Conservation (phyloP, 805 yeast species). For the Ogataea henricii region DNA sequence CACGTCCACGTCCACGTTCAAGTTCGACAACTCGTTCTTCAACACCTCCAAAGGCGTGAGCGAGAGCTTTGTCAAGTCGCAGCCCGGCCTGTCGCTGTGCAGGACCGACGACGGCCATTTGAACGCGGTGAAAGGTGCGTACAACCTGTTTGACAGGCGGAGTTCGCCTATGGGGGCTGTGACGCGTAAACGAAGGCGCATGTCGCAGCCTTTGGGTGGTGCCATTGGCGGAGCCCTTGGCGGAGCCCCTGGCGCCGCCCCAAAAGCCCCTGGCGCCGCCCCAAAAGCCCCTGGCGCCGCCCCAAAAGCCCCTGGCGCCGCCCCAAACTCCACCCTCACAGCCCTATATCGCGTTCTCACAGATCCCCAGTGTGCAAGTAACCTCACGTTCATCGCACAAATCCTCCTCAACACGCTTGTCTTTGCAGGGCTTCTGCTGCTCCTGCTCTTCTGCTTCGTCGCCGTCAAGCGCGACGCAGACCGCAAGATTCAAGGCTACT, state of each 20-base stretch:
- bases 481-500: conserved; percentile 63
- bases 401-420: conserved; percentile 29
- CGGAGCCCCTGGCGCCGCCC: too few relatives aligned
- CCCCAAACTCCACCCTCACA: neutral
- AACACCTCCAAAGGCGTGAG: conserved; percentile 21
- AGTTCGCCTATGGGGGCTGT: conserved; percentile 12
- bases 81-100: conserved; percentile 26
- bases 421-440: conserved; percentile 20
- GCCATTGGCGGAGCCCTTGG: too few relatives aligned
- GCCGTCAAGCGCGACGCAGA: conserved; percentile 59
- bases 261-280: neutral
- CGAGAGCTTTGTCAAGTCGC: conserved; percentile 25
- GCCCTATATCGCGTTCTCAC: conserved; percentile 16
- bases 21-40: conserved; percentile 9
- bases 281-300: conserved; percentile 3
- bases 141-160: conserved; percentile 30
- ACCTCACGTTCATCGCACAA: conserved; percentile 30
- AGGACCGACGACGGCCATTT: conserved; percentile 23
- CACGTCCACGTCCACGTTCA: conserved; percentile 5
- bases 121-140: conserved; percentile 34
- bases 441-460: conserved; percentile 25
- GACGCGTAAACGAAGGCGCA: conserved; percentile 23
- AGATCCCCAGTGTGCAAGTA: conserved; percentile 32
- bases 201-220: too few relatives aligned
- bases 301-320: neutral